Evolutionary conservation across 2,329 filamentous ascomycete species (phyloP), one percentile per base, ranked within the genome.

Genomic region (Paraphoma sp.): DNA sequence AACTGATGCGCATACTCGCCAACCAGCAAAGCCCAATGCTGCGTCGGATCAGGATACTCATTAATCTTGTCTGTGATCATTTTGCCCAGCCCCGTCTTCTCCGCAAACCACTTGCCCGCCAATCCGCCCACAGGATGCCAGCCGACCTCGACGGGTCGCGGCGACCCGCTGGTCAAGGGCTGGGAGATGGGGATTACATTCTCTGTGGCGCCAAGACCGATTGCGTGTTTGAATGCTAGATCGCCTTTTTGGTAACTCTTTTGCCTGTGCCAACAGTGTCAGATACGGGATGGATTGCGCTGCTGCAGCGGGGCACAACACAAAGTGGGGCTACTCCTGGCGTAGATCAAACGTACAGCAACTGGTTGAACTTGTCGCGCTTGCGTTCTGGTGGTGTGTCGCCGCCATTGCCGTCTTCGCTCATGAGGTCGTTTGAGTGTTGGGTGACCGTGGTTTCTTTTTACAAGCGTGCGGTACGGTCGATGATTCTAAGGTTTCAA

Each of bases 1-100:
- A 87, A 71, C 67, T 86, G 78, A 66, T 86, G 84, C 1, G 79
- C 80, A 64, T 78, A 87, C 11, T 81, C 83, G 1, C 83, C 84
- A 0, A 86, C 83, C 0, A 87, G 74, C 1, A 86, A 82, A 2
- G 83, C 84, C 84, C 84, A 87, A 64, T 87, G 84, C 71, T 87
- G 84, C 4, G 83, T 86, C 3, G 84, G 84, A 64, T 87, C 84
- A 0, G 84, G 84, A 58, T 83, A 86, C 54, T 76, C 78, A 62
- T 83, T 80, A 51, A 84, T 81, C 59, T 80, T 82, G 45, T 84
- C 81, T 0, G 82, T 85, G 56, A 87, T 86, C 76, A 83, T 75
- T 70, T 82, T 83, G 2, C 84, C 84, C 18, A 86, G 67, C 0
- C 82, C 81, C 0, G 83, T 85, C 64, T 83, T 76, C 51, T 86